Evolutionary conservation across 176 grass and related monocot genomes (phyloP), one percentile per base, ranked within the genome.

Genomic region (Phyllostachys edulis): DNA sequence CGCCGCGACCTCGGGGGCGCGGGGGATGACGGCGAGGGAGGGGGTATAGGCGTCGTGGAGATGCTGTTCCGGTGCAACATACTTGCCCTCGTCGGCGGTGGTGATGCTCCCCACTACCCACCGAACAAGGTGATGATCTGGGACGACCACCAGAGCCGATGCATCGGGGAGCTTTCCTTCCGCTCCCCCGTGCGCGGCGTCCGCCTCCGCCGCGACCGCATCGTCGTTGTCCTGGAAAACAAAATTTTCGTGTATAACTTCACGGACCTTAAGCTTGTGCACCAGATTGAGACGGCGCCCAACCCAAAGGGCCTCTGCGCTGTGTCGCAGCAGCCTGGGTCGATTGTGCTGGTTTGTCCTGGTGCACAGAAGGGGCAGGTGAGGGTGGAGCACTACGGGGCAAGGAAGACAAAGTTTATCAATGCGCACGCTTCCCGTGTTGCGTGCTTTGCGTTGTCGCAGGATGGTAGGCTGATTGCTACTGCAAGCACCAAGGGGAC

Each of bases 161-260:
- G 94, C 86, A 96, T 96, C n/a, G 94, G 94, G 51, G 94, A 96
- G 91, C 87, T 96, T 72, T 96, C 94, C 54, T 96, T 96, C 91
- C 91, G 91, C 37, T 91, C 92, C 15, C 89, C 88, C 0, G 92
- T 94, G 1, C 90, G 90, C 0, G 89, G 87, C 0, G 97, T 99
- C 42, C 93, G 97, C 9, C 91, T 99, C 63, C 91, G 97, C 1
- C 91, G 97, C 12, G 97, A 99, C 90, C 91, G 93, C 32, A 92
- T 99, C 60, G 69, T 99, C 4, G 97, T 99, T 1, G 91, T 93
- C 0, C 91, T 99, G 8, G 97, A 99, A 67, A 85, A 90, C 82
- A 99, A 99, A 56, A 90, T 99, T 16, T 99, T 96, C 61, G 93
- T 99, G 7, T 99, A 99, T 86, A 99, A 99, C 57, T 99, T 99